Conservation (phyloP, 2,329 filamentous ascomycete species). For the Berkeleyomyces rouxiae region DNA sequence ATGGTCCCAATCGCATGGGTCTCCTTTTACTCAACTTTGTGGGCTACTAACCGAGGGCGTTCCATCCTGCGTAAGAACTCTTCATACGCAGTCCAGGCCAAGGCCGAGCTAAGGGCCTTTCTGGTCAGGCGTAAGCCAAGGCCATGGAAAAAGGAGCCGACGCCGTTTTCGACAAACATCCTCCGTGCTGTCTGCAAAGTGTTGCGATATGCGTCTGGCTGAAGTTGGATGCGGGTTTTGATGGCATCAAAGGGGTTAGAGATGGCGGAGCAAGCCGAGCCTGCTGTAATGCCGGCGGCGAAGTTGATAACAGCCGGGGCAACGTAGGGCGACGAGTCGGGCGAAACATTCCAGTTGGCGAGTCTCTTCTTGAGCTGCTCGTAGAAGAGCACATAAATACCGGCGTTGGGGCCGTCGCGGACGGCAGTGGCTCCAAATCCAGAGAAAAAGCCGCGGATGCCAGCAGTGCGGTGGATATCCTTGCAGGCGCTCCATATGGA, state of each 20-base stretch:
- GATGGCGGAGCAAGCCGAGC: slow-evolving; percentile 65
- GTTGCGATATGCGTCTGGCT: slow-evolving; percentile 68
- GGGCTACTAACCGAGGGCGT: slow-evolving; percentile 11
- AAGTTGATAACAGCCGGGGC: slow-evolving; percentile 52
- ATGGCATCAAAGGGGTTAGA: slow-evolving; percentile 96
- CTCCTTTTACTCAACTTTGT: slow-evolving; percentile 8
- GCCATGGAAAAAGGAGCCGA: slow-evolving; percentile 69
- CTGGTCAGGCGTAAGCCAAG: slow-evolving; percentile 72
- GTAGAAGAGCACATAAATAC: slow-evolving; percentile 86
- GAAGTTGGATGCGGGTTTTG: slow-evolving; percentile 86
- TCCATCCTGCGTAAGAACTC: slow-evolving; percentile 64
- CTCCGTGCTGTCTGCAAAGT: slow-evolving; percentile 58
- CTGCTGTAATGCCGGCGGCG: slow-evolving; percentile 62
- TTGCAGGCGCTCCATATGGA: slow-evolving; percentile 55
- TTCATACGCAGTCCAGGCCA: slow-evolving; percentile 96
- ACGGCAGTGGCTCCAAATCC: slow-evolving; percentile 89
- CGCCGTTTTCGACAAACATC: slow-evolving; percentile 71
- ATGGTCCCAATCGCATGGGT: neutral
- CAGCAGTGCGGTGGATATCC: slow-evolving; percentile 59
- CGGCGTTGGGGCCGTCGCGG: slow-evolving; percentile 90
- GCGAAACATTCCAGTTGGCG: slow-evolving; percentile 17
- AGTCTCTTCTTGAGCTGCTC: slow-evolving; percentile 62
- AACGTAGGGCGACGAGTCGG: slow-evolving; percentile 8
- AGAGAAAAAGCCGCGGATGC: slow-evolving; percentile 71
- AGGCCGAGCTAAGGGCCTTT: slow-evolving; percentile 83